Evolutionary conservation across 1,284 basidiomycete species (phyloP).

Genomic region (Moesziomyces globuligerus): DNA sequence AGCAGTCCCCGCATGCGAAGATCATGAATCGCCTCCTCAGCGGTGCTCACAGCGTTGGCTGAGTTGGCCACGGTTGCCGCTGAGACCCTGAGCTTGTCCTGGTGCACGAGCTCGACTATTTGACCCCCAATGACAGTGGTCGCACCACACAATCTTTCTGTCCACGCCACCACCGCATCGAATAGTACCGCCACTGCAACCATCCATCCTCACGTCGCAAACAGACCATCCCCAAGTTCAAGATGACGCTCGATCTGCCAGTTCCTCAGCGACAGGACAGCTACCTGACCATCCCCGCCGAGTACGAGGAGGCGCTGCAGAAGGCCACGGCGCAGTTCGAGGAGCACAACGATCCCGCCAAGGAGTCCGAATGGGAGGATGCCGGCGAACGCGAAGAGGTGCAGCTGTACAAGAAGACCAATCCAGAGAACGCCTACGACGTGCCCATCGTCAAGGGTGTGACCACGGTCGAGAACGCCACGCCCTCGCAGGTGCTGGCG

Average conservation of each 20-base stretch:
- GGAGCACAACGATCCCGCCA: conserved; percentile 37
- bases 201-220: neutral
- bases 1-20: neutral
- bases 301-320: conserved; percentile 49
- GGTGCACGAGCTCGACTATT: neutral
- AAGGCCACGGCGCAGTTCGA: conserved; percentile 46
- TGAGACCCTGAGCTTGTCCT: neutral
- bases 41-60: neutral
- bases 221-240: conserved; percentile 1
- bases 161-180: neutral
- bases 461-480: conserved; percentile 57
- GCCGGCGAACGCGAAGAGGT: conserved; percentile 57
- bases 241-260: conserved; percentile 60
- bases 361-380: conserved; percentile 56
- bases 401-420: conserved; percentile 53
- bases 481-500: conserved; percentile 54
- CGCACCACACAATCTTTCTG: neutral
- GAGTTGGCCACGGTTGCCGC: neutral
- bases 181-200: neutral
- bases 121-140: no score
- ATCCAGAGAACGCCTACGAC: conserved; percentile 52
- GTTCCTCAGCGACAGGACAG: conserved; percentile 14
- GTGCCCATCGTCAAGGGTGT: conserved; percentile 56
- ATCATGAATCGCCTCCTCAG: neutral
- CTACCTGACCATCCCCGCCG: conserved; percentile 45